Base-by-base conservation (phyloP, 305 asterid species). In the Fraxinus sp. region DNA sequence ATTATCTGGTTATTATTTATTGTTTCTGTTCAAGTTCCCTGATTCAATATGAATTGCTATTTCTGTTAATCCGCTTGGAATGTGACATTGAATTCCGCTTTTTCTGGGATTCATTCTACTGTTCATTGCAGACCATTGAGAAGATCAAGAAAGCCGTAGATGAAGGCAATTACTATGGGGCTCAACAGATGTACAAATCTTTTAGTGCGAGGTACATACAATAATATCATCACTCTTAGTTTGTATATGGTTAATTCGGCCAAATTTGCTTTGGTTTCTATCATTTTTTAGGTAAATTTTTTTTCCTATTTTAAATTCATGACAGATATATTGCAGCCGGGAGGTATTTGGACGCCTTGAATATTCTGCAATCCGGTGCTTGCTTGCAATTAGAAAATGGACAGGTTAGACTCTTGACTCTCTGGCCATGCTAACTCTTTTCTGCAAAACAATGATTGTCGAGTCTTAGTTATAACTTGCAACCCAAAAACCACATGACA, bases 101-200 rank as follows among this genome's bases (percentile, higher is more conserved):
- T 41, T 72, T 70, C 75, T 70, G 75, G 22, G 13, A 9, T 77
- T 71, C 79, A 7, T 79, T 5, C 13, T 32, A 32, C 73, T 52
- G 37, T 74, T 32, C 35, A 80, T 83, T 88, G 85, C 92, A 96
- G 99, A 94, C 74, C 84, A 89, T 92, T 80, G 97, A 84, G 79
- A 96, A 96, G 93, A 84, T 94, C 39, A 93, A 89, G 88, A 92
- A 90, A 82, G 90, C 90, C 62, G 93, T 89, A 4, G 92, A 92
- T 28, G 95, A 91, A 28, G 97, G 98, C 76, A 91, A 92, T 91
- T 91, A 84, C 88, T 94, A 94, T 88, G 99, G 96, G 73, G 99
- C 99, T 84, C 99, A 93, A 83, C 99, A 95, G 89, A 92, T 95
- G 98, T 93, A 94, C 74, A 95, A 95, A 84, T 94, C 99, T 81